Base-by-base conservation (phyloP, 352 stramenopile genomes). In the Phytopythium kandeliae region DNA sequence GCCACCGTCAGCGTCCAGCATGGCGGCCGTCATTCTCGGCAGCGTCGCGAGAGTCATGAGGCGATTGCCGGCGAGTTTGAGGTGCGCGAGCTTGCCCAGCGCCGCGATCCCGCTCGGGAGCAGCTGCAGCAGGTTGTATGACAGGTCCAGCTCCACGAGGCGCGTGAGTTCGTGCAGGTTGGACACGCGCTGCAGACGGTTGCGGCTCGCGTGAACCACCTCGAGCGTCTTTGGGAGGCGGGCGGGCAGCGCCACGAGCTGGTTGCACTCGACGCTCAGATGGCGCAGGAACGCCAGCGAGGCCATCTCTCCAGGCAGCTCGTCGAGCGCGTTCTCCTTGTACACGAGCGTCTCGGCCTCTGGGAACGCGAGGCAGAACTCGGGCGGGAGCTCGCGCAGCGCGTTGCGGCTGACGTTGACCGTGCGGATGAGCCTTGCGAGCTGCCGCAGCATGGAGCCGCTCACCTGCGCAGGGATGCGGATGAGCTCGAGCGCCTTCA, bases 331-430 rank as follows among this genome's bases (percentile, higher is more conserved):
- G 42, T 92, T 92, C 37, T 89, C 80, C 50, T 85, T 92, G 55
- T 60, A 79, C 51, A 83, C 33, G 2, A 89, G 22, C 10, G 37
- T 67, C 15, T 86, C 69, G 2, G 63, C 67, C 46, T 86, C 69
- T 1, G 61, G 63, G 38, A 92, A 92, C 4, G 69, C 63, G 5
- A 40, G 47, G 30, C 78, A 61, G 52, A 92, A 89, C n/a, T 22
- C 35, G 3, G 63, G 28, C 0, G 78, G 71, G 16, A 92, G 38
- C 51, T 84, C 71, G 1, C 78, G 76, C 4, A 92, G 57, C 21
- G 74, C 69, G 49, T 92, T 92, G 31, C 70, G 78, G 52, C 74
- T 83, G 4, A 89, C 47, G 47, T 92, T 89, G 4, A 92, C 64
- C 7, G 63, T 70, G 12, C 52, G 55, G 31, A 92, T 78, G 19